Evolutionary conservation across 352 stramenopile genomes (phyloP), one percentile per base, ranked within the genome.

Genomic region (Phytophthora macrochlamydospora): DNA sequence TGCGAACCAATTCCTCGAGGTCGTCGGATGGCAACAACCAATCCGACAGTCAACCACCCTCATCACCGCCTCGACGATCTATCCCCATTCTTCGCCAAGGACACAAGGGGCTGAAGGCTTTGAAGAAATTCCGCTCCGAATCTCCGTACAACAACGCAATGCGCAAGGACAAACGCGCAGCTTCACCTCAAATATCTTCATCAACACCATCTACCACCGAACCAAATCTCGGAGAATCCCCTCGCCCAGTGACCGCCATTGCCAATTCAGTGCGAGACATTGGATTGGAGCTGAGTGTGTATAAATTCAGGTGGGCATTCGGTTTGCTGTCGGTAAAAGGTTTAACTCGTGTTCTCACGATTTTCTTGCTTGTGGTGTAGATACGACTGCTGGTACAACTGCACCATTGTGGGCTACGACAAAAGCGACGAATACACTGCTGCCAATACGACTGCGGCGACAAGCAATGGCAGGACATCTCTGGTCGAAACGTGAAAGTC

Each of bases 321-420:
- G 38, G 44, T 14, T 38, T 42, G 29, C n/a, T 54, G 8, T 46
- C 49, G 51, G 35, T 37, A 18, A n/a, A 28, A 29, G 13, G 43
- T 3, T 31, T 51, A 35, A 37, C 28, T 8, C 49, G 24, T 32
- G 11, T 30, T 58, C 30, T 53, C 2, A 58, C 18, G 1, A 40
- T 40, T 59, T 12, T 7, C 18, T 51, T 49, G 6, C 37, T 51
- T 58, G 45, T 1, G 31, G 35, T 42, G 33, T 46, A 85, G 79
- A 63, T 93, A 92, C 50, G 83, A 94, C 59, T 94, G 80, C 64
- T 94, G 82, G 86, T 94, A 94, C 56, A 81, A 73, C 50, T 94
- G 86, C 73, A 90, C 74, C 1, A 66, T 94, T 42, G 82, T 94
- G 14, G 83, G 86, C 28, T 94, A 77, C 45, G 86, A 94, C 42